phyloP scores from a whole-genome alignment of 2,329 filamentous ascomycete genomes.

The Botrytis galanthina region DNA sequence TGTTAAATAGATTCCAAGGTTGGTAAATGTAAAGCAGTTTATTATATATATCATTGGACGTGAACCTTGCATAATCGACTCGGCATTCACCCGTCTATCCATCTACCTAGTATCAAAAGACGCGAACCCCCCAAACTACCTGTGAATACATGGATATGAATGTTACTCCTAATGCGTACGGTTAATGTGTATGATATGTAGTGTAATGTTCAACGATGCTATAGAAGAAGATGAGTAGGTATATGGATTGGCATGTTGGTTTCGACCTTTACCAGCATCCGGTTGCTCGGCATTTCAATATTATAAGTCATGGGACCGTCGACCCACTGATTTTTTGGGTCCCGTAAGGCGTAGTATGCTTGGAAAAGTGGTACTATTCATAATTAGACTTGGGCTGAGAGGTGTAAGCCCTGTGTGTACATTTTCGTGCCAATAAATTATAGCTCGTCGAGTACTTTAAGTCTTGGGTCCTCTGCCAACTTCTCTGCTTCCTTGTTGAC shows the following conservation, averaged over 20 bases:
- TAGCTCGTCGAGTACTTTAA: slow-evolving; percentile 38
- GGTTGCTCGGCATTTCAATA: slow-evolving; percentile 7
- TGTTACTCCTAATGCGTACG: not conserved
- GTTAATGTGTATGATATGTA: not conserved
- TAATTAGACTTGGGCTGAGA: not conserved
- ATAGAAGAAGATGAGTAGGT: not conserved
- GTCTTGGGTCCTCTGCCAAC: slow-evolving; percentile 34
- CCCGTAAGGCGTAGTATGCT: slow-evolving; percentile 2
- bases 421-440: slow-evolving; percentile 23
- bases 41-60: not conserved
- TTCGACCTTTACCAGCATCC: not conserved
- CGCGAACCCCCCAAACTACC: not conserved
- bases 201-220: not conserved
- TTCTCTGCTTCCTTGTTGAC: slow-evolving; percentile 22
- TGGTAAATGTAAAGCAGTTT: not conserved
- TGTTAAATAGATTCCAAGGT: not conserved
- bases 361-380: slow-evolving; percentile 4
- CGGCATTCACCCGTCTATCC: not conserved
- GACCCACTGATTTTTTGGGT: slow-evolving; percentile 3
- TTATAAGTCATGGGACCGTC: not conserved
- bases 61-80: not conserved
- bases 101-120: not conserved
- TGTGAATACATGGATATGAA: not conserved
- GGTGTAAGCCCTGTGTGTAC: slow-evolving; percentile 2
- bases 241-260: not conserved